Base-by-base conservation (phyloP, 2,329 filamentous ascomycete species). In the Eutypa lata region DNA sequence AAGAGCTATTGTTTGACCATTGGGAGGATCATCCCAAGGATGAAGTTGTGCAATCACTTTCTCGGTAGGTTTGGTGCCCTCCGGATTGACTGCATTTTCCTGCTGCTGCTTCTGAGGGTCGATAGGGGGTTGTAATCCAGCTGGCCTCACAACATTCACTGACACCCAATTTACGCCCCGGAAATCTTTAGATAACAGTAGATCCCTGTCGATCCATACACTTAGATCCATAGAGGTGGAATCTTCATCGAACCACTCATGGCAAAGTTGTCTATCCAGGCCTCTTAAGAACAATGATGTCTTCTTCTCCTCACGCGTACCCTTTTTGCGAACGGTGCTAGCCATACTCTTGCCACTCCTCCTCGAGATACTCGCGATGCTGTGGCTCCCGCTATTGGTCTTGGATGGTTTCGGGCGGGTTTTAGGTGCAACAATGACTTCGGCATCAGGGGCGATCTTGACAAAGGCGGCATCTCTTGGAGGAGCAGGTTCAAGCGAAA, bases 381-480 rank as follows among this genome's bases (percentile, higher is more conserved):
- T 97, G 53, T 88, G 81, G 65, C 82, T 91, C 61, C 95, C 91
- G 37, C 85, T 83, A n/a, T 77, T 82, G 54, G 74, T 80, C 52
- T 86, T 82, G 3, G 84, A 76, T 33, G 80, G 74, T 68, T 90
- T 91, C 42, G 88, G 80, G 51, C 93, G 83, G 24, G 87, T 88
- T 74, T 99, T 99, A 1, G 94, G 94, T 3, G 94, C 94, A 55
- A 99, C 94, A 59, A 97, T 96, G 48, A 99, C 92, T 72, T 99
- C 94, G 21, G 93, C 93, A 67, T 97, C 91, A 0, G 92, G 89
- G 0, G 90, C 89, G 48, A 99, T 90, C 71, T 97, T 97, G 24
- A 90, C 91, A 67, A 99, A 99, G 0, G 90, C 80, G 2, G 84
- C 80, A 47, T 86, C 82, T 2, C 83, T 76, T 2, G 88, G 71